phyloP scores from a whole-genome alignment of 345 rosid genomes.

The Hibiscus tridactylites region DNA sequence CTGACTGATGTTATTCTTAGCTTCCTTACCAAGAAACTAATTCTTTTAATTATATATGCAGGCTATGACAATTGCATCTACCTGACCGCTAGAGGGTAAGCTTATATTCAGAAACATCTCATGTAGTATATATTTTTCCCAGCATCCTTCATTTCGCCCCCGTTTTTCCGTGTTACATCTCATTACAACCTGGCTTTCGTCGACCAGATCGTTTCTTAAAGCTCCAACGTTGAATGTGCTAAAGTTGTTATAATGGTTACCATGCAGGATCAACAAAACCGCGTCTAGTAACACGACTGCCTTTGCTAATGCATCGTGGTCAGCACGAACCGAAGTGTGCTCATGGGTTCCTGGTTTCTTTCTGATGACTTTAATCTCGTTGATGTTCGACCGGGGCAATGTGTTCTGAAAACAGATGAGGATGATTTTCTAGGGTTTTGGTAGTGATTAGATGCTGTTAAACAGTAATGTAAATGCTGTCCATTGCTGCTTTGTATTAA shows the following conservation, averaged over 20 bases:
- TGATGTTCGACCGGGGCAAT: not conserved
- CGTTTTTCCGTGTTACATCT: not conserved
- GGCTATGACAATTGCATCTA: slow-evolving; percentile 67
- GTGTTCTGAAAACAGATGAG: not conserved
- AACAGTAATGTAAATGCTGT: not conserved
- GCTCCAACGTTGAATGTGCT: not conserved
- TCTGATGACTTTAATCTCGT: not conserved
- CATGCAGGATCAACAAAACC: slow-evolving; percentile 48
- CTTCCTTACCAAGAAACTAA: slow-evolving; percentile 3
- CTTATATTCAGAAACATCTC: not conserved
- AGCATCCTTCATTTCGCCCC: not conserved
- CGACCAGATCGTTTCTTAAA: not conserved
- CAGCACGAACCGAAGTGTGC: slow-evolving; percentile 6
- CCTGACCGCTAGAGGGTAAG: slow-evolving; percentile 34
- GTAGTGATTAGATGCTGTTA: not conserved
- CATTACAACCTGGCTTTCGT: not conserved
- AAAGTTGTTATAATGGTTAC: not conserved
- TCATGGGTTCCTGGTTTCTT: not conserved
- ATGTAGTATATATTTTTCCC: not conserved
- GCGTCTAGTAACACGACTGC: slow-evolving; percentile 43
- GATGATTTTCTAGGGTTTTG: not conserved
- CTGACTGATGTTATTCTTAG: not conserved
- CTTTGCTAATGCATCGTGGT: slow-evolving; percentile 22
- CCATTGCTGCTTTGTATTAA: not conserved
- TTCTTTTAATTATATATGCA: slow-evolving; percentile 17